Conservation (phyloP, 129 eudicot species). For the Arctium lappa region DNA sequence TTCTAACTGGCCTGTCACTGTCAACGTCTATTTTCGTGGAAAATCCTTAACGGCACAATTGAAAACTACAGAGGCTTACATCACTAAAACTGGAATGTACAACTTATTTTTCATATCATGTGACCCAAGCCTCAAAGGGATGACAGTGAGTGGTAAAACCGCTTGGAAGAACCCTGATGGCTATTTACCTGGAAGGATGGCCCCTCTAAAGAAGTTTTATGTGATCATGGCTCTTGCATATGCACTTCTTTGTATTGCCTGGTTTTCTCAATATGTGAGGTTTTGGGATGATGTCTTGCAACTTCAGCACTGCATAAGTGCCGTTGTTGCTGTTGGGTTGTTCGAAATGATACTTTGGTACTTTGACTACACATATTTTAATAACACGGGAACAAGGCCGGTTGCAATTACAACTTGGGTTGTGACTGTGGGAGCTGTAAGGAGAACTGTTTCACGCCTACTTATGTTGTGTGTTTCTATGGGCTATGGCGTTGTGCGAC, state of each 20-base stretch:
- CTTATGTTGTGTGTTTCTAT: slow-evolving; percentile 86
- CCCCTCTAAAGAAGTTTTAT: slow-evolving; percentile 84
- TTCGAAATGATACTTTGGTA: slow-evolving; percentile 95
- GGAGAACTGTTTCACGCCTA: slow-evolving; percentile 81
- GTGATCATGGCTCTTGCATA: slow-evolving; percentile 74
- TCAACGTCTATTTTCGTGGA: slow-evolving; percentile 69
- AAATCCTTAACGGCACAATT: slow-evolving; percentile 52
- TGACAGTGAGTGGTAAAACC: slow-evolving; percentile 76
- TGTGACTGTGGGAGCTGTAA: slow-evolving; percentile 83
- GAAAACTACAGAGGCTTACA: slow-evolving; percentile 55
- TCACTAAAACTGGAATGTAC: slow-evolving; percentile 89
- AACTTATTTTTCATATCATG: slow-evolving; percentile 93
- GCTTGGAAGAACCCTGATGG: slow-evolving; percentile 94
- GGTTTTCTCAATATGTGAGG: slow-evolving; percentile 85
- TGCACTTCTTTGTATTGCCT: slow-evolving; percentile 54
- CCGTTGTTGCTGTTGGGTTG: slow-evolving; percentile 75
- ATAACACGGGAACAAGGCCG: slow-evolving; percentile 87
- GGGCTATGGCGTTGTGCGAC: slow-evolving; percentile 99
- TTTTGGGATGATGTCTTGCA: slow-evolving; percentile 81
- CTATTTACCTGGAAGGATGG: slow-evolving; percentile 96
- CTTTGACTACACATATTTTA: slow-evolving; percentile 80
- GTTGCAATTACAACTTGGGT: slow-evolving; percentile 89
- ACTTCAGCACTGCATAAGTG: slow-evolving; percentile 92
- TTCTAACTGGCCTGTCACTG: slow-evolving; percentile 70
- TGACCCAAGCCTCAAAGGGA: slow-evolving; percentile 72